Percentiles rank a stretch among this genome's conserved stretches.
Conservation (phyloP, 345 rosid species). For the Mallotus nudiflorus region DNA sequence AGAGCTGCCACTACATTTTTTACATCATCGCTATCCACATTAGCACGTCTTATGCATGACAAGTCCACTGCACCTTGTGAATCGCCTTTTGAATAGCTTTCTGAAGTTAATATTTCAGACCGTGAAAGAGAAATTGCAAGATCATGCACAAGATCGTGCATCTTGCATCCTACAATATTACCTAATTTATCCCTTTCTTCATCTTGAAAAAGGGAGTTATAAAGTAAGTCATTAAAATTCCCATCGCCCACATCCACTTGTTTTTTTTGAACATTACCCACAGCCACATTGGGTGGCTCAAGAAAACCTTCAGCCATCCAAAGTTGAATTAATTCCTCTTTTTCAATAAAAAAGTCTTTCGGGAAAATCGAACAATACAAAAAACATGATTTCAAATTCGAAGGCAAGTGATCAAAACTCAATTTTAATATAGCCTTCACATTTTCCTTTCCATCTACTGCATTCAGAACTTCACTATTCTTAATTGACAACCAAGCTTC, state of each 20-base stretch:
- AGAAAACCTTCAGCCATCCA: conserved; percentile 16
- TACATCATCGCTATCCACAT: too few relatives aligned
- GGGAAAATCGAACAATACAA: conserved; percentile 10
- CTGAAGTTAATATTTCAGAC: neutral
- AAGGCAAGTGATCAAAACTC: too few relatives aligned
- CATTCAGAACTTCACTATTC: too few relatives aligned
- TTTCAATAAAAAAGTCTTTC: neutral
- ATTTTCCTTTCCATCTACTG: too few relatives aligned
- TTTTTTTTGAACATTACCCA: too few relatives aligned
- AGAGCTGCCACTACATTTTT: neutral
- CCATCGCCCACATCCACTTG: conserved; percentile 15
- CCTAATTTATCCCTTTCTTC: neutral
- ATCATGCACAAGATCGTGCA: conserved; percentile 31
- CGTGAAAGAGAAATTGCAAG: conserved; percentile 21
- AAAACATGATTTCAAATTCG: too few relatives aligned
- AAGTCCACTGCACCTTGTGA: too few relatives aligned
- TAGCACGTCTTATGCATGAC: too few relatives aligned
- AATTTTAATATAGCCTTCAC: too few relatives aligned
- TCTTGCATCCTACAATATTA: too few relatives aligned
- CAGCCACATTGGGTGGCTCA: neutral
- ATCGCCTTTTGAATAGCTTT: neutral
- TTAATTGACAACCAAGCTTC: conserved; percentile 5
- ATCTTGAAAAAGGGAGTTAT: conserved; percentile 29
- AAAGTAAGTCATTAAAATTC: conserved; percentile 19
- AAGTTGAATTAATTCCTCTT: neutral